Conservation (phyloP, 805 yeast genomes). For the Pichia kluyveri region DNA sequence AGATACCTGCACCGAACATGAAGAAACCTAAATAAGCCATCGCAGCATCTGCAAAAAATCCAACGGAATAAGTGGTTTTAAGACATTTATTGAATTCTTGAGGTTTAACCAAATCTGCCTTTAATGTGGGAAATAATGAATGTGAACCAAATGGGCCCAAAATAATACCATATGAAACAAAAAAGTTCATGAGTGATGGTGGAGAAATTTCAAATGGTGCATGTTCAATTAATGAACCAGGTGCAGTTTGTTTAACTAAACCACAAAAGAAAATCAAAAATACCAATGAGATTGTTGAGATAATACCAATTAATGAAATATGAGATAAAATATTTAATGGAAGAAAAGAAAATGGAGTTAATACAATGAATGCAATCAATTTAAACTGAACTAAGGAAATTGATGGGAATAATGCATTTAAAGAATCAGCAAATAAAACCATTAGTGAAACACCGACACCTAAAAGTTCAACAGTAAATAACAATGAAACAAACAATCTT, state of each 20-base stretch:
- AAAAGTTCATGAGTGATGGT: conserved; percentile 26
- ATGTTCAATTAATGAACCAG: conserved; percentile 47
- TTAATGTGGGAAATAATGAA: conserved; percentile 71
- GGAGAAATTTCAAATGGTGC: conserved; percentile 38
- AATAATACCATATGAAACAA: conserved; percentile 52
- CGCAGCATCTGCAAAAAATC: conserved; percentile 47
- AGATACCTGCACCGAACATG: conserved; percentile 67
- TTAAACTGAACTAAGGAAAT: conserved; percentile 51
- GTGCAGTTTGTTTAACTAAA: conserved; percentile 28
- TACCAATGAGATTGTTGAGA: conserved; percentile 44
- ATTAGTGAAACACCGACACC: conserved; percentile 79
- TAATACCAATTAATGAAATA: conserved; percentile 47
- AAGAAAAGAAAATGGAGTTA: conserved; percentile 72
- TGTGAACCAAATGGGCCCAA: conserved; percentile 83
- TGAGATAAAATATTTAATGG: conserved; percentile 48
- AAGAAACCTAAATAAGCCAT: conserved; percentile 62
- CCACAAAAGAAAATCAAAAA: conserved; percentile 41
- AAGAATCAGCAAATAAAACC: conserved; percentile 78
- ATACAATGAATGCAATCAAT: conserved; percentile 52
- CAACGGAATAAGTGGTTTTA: conserved; percentile 46
- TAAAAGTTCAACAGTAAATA: conserved; percentile 68
- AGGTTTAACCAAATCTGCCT: conserved; percentile 69
- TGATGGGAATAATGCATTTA: conserved; percentile 55
- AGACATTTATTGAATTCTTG: conserved; percentile 44
- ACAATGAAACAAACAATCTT: conserved; percentile 58